Conservation (phyloP, 345 rosid species). For the Populus deltoides region DNA sequence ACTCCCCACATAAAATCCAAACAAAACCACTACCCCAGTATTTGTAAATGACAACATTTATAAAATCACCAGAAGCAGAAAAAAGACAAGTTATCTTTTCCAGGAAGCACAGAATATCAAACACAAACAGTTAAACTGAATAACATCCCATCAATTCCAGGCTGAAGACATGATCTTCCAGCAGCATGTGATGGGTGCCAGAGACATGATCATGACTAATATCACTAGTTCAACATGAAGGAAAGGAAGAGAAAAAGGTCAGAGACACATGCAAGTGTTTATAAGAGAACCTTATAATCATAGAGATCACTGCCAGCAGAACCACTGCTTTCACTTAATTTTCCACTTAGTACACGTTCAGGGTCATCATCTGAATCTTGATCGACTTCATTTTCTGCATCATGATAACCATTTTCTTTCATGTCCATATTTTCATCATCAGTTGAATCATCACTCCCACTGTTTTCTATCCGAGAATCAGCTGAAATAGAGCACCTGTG, state of each 20-base stretch:
- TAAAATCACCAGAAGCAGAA: background rate
- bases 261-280: background rate
- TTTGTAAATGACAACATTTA: background rate
- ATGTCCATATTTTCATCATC: constrained; percentile 77
- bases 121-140: background rate
- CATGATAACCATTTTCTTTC: constrained; percentile 76
- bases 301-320: constrained; percentile 81
- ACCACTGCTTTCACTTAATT: constrained; percentile 88
- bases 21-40: background rate
- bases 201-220: background rate
- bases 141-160: background rate
- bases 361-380: constrained; percentile 76
- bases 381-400: constrained; percentile 86
- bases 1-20: background rate
- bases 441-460: constrained; percentile 85
- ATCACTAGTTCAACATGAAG: background rate
- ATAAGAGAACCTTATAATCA: constrained; percentile 60
- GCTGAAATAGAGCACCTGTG: constrained; percentile 93
- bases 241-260: background rate
- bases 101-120: background rate
- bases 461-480: constrained; percentile 81
- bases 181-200: background rate
- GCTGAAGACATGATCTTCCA: background rate
- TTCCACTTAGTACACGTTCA: constrained; percentile 75
- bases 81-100: background rate